Evolutionary conservation across 805 yeast species (phyloP).

Genomic region (Saccharomycopsis sp.): DNA sequence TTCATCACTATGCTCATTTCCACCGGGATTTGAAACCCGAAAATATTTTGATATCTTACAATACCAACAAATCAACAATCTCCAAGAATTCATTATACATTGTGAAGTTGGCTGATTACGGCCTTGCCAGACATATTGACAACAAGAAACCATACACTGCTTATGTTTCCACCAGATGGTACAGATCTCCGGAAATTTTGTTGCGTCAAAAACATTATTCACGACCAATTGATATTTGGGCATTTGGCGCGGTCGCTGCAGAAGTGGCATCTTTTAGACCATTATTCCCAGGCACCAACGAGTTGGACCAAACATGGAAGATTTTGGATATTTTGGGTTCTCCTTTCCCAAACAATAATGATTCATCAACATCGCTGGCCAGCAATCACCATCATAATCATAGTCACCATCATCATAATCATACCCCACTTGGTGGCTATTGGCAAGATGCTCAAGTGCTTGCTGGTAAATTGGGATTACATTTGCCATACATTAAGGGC

Average conservation of each 20-base stretch:
- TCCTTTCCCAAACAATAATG: slow-evolving; percentile 36
- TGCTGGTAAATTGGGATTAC: slow-evolving; percentile 45
- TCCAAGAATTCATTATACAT: slow-evolving; percentile 38
- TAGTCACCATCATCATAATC: slow-evolving; percentile 22
- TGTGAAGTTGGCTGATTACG: slow-evolving; percentile 73
- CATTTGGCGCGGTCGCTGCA: slow-evolving; percentile 70
- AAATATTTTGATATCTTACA: slow-evolving; percentile 64
- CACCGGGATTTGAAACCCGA: slow-evolving; percentile 95
- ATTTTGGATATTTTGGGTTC: slow-evolving; percentile 65
- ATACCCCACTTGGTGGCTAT: slow-evolving; percentile 52
- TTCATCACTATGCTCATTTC: slow-evolving; percentile 57
- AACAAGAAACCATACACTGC: slow-evolving; percentile 55
- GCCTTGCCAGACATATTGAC: slow-evolving; percentile 55
- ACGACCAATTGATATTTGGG: slow-evolving; percentile 75
- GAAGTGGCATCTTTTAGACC: slow-evolving; percentile 70
- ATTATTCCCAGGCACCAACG: slow-evolving; percentile 74
- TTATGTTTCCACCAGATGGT: slow-evolving; percentile 81
- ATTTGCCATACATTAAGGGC: slow-evolving; percentile 49
- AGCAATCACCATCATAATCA: slow-evolving; percentile 2
- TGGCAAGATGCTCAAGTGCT: slow-evolving; percentile 59
- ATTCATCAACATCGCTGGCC: slow-evolving; percentile 19
- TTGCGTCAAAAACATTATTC: slow-evolving; percentile 55
- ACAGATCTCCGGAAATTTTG: slow-evolving; percentile 73
- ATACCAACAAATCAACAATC: slow-evolving; percentile 41
- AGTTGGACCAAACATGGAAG: slow-evolving; percentile 67